Evolutionary conservation across 179 eudicot genomes (phyloP).

Genomic region (Corrigiola litoralis): DNA sequence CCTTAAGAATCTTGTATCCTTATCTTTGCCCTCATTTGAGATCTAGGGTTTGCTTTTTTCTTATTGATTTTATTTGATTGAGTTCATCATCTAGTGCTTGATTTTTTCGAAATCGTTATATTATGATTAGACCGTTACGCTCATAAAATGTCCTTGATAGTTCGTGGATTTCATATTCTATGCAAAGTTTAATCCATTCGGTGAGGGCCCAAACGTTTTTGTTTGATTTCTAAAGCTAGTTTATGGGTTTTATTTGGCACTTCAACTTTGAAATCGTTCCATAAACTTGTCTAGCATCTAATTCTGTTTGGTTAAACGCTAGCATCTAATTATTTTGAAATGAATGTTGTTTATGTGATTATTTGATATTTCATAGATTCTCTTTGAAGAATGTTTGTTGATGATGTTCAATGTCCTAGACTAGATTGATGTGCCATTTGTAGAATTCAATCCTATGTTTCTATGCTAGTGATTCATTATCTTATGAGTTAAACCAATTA

Average conservation of each 20-base stretch:
- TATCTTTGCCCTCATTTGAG: constrained; percentile 14
- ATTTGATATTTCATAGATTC: background rate
- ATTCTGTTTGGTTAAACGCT: too few relatives aligned
- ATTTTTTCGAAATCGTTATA: too few relatives aligned
- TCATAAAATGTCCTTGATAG: too few relatives aligned
- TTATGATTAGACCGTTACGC: too few relatives aligned
- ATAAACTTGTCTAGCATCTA: background rate
- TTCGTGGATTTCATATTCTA: background rate
- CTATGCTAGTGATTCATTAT: background rate
- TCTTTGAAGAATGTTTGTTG: background rate
- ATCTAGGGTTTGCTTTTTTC: constrained; percentile 27
- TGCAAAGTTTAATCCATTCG: background rate
- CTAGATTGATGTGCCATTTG: background rate
- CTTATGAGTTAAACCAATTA: background rate
- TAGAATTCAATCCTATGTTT: background rate
- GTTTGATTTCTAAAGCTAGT: background rate
- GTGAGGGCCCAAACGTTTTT: constrained; percentile 5
- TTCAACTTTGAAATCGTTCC: background rate
- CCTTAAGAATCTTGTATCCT: background rate
- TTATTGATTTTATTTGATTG: background rate
- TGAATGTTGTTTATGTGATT: background rate
- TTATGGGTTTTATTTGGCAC: constrained; percentile 5
- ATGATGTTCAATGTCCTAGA: background rate
- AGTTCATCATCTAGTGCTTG: constrained; percentile 1
- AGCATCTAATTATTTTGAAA: background rate